These are phyloP conservation scores for Kodamaea anthophila DNA, from an alignment of 1,139 yeast species.

Conservation along the genomic window DNA sequence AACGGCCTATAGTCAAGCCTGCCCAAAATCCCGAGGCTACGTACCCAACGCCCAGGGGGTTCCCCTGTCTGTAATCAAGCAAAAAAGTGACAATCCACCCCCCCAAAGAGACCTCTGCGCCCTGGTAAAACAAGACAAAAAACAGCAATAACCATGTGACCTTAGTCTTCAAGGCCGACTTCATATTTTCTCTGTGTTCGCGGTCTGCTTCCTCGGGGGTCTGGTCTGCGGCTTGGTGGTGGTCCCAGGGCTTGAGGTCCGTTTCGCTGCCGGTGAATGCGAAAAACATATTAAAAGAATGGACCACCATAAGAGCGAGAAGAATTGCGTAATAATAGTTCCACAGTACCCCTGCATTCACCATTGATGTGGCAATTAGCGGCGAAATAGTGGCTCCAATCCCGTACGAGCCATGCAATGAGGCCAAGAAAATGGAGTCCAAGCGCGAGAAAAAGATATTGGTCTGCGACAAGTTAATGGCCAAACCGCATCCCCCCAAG, in stretches of 20 bases:
- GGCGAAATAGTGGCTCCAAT: slow-evolving; percentile 61
- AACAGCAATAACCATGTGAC: slow-evolving; percentile 52
- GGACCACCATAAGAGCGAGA: slow-evolving; percentile 30
- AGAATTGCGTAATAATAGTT: slow-evolving; percentile 46
- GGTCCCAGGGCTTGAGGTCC: slow-evolving; percentile 13
- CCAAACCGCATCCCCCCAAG: slow-evolving; percentile 56
- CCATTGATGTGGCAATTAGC: slow-evolving; percentile 49
- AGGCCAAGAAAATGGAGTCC: slow-evolving; percentile 45
- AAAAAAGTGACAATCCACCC: slow-evolving; percentile 69
- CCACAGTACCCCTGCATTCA: slow-evolving; percentile 46
- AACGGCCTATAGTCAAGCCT: slow-evolving; percentile 59
- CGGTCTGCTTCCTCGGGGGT: slow-evolving; percentile 1
- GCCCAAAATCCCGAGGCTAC: slow-evolving; percentile 71
- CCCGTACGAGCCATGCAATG: slow-evolving; percentile 57
- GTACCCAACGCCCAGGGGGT: slow-evolving; percentile 44
- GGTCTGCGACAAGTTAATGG: slow-evolving; percentile 48
- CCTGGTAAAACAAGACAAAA: slow-evolving; percentile 58
- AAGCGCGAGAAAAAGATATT: slow-evolving; percentile 52
- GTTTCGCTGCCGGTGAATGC: slow-evolving; percentile 40
- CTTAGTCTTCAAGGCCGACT: slow-evolving; percentile 32
- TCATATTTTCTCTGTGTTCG: slow-evolving; percentile 7
- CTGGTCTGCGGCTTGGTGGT: slow-evolving; percentile 3
- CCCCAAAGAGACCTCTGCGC: slow-evolving; percentile 62
- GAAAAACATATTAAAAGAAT: slow-evolving; percentile 20
- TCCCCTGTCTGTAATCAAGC: slow-evolving; percentile 49